Base-by-base conservation (phyloP, 192 early-diverging fungal genomes). In the Coemansia sp. region DNA sequence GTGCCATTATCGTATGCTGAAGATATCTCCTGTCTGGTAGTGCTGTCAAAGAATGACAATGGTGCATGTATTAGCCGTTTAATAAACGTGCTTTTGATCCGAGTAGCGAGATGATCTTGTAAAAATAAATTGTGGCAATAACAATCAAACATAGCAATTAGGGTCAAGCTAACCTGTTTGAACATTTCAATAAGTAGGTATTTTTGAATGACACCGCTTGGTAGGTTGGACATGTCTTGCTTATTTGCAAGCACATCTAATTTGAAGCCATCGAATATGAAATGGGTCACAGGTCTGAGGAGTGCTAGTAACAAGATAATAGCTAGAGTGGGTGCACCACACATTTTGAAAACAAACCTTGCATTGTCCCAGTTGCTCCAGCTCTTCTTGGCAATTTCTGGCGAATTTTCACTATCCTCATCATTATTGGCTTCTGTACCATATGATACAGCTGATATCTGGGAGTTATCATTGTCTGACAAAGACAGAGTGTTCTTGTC, bases 11-110 rank as follows among this genome's bases (percentile, higher is more conserved):
- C 20, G 33, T 67, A 76, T 15, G 61, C 68, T 17, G 38, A 17
- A 0, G 42, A 52, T 13, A 76, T 59, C 0, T 71, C 36, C 15
- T 61, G 69, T 5, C 32, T 35, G 7, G 52, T 64, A 0, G 57
- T 71, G 50, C 62, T 65, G 40, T 76, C 69, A 58, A 71, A 76
- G 40, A 68, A 71, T 8, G 69, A 62, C 0, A 76, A 19, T 11
- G 69, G 69, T 14, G 74, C 74, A 7, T 71, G 59, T 2, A 76
- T 54, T 20, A 76, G 23, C 5, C 59, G 29, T 5, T 61, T 23
- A 29, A 29, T 29, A 29, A 29, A 29, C 29, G 1, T 29, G 29
- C 29, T 29, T 29, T 29, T 29, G 29, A 29, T 29, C 29, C 29
- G 29, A 1, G 29, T 2, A 29, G 29, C 29, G 3, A 29, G 3